Evolutionary conservation across 306 rosid species (phyloP), one percentile per base, ranked within the genome.

Genomic region (Malus asiatica): DNA sequence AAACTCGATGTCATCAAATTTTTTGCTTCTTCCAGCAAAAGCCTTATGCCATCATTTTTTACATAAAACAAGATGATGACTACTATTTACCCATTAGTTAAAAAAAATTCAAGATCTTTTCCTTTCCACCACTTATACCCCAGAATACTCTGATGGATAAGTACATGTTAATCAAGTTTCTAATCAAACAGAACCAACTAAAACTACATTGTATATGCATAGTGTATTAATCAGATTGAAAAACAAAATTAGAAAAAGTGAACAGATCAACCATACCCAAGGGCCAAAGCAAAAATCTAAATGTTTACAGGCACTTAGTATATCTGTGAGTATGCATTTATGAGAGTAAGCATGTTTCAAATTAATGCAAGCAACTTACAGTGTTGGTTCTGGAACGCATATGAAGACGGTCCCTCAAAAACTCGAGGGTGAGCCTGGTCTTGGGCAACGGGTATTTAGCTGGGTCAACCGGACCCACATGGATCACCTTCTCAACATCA

Each of bases 341-440:
- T 3, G 45, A 64, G 51, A n/a, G 1, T 35, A 33, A 4, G 48
- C 27, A 2, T 1, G 27, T 11, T 66, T 66, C 51, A 11, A 1
- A 5, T 66, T 6, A 1, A 66, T 32, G 29, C 25, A 19, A 66
- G 10, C 18, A 66, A 22, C 70, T 78, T 73, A 93, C 98, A 79
- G 98, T 88, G 85, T 96, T 96, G 58, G 97, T 92, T 77, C 96
- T 83, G 20, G 98, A 76, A 68, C 99, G 99, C 76, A 96, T 90
- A 79, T 96, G 99, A 65, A 96, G 97, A 59, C 61, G 52, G 62
- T 96, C 98, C 66, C 99, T 84, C 25, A 96, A 83, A 78, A 83
- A 81, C 78, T 92, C 99, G 18, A 90, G 98, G 66, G 91, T 74
- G 80, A 96, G 93, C 74, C 76, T 90, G 33, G 78, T 86, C 80